phyloP scores from a whole-genome alignment of 2,329 filamentous ascomycete species.

The Trichoderma sp. region DNA sequence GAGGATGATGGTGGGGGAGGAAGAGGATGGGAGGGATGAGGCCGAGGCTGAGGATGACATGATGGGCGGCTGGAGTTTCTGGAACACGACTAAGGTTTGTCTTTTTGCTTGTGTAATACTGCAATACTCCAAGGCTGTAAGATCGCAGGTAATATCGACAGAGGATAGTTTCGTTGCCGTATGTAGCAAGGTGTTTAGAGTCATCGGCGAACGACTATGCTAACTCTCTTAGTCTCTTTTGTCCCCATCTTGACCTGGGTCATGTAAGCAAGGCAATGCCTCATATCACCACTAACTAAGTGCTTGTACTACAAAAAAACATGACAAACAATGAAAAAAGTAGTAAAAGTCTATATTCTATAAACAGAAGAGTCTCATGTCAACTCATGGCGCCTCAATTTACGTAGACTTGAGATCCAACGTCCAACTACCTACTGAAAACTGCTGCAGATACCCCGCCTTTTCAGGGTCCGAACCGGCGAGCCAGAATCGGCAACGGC shows the following conservation, averaged over 20 bases:
- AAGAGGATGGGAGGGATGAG: slow-evolving; percentile 24
- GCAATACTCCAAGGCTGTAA: neutral
- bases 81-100: neutral
- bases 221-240: neutral
- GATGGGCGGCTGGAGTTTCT: neutral
- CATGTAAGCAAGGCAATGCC: neutral
- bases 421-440: neutral
- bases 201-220: neutral
- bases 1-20: slow-evolving; percentile 39
- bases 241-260: neutral
- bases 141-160: neutral
- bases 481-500: neutral
- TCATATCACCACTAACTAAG: neutral
- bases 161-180: neutral
- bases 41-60: neutral
- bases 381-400: neutral
- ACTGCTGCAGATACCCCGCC: neutral
- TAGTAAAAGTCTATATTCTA: neutral
- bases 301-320: neutral
- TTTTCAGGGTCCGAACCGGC: neutral
- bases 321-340: neutral
- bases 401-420: neutral
- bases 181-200: neutral
- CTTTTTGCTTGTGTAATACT: neutral
- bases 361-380: neutral